Base-by-base conservation (phyloP, 306 rosid genomes). In the Medicago truncatula region DNA sequence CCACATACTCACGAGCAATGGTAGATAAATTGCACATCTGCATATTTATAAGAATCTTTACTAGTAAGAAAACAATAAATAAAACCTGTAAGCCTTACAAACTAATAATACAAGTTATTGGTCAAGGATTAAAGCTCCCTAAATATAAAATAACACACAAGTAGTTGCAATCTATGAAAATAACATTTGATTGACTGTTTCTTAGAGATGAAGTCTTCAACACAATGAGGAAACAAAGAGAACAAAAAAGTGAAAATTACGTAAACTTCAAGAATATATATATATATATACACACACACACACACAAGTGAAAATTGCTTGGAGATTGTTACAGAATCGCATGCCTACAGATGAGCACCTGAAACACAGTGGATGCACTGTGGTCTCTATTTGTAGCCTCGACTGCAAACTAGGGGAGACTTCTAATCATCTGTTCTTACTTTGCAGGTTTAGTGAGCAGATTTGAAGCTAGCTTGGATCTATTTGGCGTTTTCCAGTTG, bases 21-120 rank as follows among this genome's bases (percentile, higher is more conserved):
- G 98, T 94, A 41, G 98, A 94, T 81, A 94, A 84, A 83, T 90
- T 94, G 93, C 98, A 90, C 43, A 90, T 77, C 98, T 94, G 85
- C 88, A 86, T 70, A 61, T 73, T 41, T 68, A 68, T 70, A 74
- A 73, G 47, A 80, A 60, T 74, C 10, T 65, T 56, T 75, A 28
- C 60, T 20, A 13, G 20, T 40, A 40, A 53, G 61, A 47, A 71
- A 47, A 74, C n/a, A 70, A 71, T 18, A 49, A 60, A 7, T 39
- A 76, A 49, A 59, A 61, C 9, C 36, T 23, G 1, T 20, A 40
- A 0, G 7, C 54, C n/a, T 74, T 23, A 57, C 46, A 52, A 47
- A 67, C 15, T 34, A 58, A 58, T 71, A 56, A 65, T 28, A 43
- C 13, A 34, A 61, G 62, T 54, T 36, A 70, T 56, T 25, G 16